phyloP scores from a whole-genome alignment of 805 yeast genomes.

The Candida ipomoeae region DNA sequence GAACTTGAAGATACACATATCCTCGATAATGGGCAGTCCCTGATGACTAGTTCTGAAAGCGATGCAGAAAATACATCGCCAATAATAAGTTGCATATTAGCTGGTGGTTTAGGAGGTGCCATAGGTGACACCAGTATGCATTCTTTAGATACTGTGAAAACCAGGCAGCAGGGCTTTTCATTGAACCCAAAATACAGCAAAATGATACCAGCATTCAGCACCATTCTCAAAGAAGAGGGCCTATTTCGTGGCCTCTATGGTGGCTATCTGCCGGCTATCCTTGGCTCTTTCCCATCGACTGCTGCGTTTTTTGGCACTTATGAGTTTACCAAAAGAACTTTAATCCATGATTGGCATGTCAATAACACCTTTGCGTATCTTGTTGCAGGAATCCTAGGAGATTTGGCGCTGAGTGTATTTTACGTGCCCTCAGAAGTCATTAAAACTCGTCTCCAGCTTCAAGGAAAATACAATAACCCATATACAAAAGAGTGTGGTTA shows the following conservation, averaged over 20 bases:
- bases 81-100: slow-evolving; percentile 60
- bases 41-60: not conserved
- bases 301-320: slow-evolving; percentile 92
- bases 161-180: slow-evolving; percentile 95
- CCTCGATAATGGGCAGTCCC: not conserved
- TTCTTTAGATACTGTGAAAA: slow-evolving; percentile 92
- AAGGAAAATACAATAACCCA: slow-evolving; percentile 81
- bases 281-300: slow-evolving; percentile 92
- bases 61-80: slow-evolving; percentile 31
- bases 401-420: slow-evolving; percentile 77
- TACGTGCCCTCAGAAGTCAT: slow-evolving; percentile 96
- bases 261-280: slow-evolving; percentile 87
- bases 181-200: slow-evolving; percentile 60
- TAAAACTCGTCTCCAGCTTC: slow-evolving; percentile 89
- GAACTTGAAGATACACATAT: slow-evolving; percentile 7
- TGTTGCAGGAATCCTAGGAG: slow-evolving; percentile 90
- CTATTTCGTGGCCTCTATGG: slow-evolving; percentile 79
- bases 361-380: slow-evolving; percentile 81
- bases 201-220: slow-evolving; percentile 70
- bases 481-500: slow-evolving; percentile 72
- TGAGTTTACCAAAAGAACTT: slow-evolving; percentile 68
- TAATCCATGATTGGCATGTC: slow-evolving; percentile 58
- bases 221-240: slow-evolving; percentile 84
- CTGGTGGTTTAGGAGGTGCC: slow-evolving; percentile 94
- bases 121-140: slow-evolving; percentile 93